phyloP scores from a whole-genome alignment of 2,329 filamentous ascomycete genomes.

The Ascochyta lentis region DNA sequence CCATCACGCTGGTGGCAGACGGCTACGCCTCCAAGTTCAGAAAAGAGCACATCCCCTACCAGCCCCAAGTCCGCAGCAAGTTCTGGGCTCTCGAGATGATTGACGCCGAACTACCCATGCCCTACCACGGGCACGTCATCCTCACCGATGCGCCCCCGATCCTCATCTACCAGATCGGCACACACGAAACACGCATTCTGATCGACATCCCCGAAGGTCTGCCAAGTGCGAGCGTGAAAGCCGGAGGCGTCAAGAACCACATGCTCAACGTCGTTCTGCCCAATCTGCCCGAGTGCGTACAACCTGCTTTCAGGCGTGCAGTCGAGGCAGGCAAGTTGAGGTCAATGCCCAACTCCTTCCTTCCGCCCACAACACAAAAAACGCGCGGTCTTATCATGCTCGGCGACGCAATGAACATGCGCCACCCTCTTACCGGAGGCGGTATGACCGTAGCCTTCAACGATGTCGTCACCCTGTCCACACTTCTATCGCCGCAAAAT shows the following conservation, averaged over 20 bases:
- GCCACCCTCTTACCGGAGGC: slow-evolving; percentile 95
- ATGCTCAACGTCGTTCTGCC: slow-evolving; percentile 81
- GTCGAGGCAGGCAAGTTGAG: slow-evolving; percentile 79
- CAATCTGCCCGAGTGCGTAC: slow-evolving; percentile 73
- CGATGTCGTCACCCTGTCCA: slow-evolving; percentile 80
- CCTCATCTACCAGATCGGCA: slow-evolving; percentile 95
- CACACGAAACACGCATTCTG: slow-evolving; percentile 88
- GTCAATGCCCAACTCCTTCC: slow-evolving; percentile 95
- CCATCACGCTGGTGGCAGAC: slow-evolving; percentile 87
- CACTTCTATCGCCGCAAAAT: slow-evolving; percentile 72
- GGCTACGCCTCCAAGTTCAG: slow-evolving; percentile 93
- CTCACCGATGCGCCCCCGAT: slow-evolving; percentile 80
- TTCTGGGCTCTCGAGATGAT: slow-evolving; percentile 95
- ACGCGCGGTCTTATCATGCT: slow-evolving; percentile 78
- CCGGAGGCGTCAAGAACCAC: slow-evolving; percentile 85
- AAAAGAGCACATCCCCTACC: slow-evolving; percentile 72
- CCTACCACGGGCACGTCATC: slow-evolving; percentile 84
- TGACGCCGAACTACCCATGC: slow-evolving; percentile 78
- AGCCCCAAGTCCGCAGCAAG: slow-evolving; percentile 77
- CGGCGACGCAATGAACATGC: slow-evolving; percentile 98
- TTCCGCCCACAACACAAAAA: slow-evolving; percentile 78
- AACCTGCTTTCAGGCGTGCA: slow-evolving; percentile 75
- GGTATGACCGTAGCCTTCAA: slow-evolving; percentile 98
- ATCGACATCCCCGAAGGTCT: slow-evolving; percentile 84
- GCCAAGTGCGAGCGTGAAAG: slow-evolving; percentile 73